phyloP scores from a whole-genome alignment of 441 rosid species.

The Gossypium trilobum region DNA sequence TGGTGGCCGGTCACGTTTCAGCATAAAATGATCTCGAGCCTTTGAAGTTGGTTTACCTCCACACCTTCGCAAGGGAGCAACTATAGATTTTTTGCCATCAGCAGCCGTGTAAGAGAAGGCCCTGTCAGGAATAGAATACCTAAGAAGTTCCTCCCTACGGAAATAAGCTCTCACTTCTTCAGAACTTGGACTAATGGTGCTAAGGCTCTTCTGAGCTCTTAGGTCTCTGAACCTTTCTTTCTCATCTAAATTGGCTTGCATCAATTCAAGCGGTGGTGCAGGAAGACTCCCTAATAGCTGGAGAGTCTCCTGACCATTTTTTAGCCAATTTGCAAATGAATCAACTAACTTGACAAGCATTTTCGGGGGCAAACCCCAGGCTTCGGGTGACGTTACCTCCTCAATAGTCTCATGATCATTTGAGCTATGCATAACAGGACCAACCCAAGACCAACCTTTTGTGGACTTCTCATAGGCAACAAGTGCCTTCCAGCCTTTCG shows the following conservation, averaged over 20 bases:
- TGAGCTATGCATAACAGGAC: constrained; percentile 49
- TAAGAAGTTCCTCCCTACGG: constrained; percentile 79
- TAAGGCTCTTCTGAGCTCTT: constrained; percentile 97
- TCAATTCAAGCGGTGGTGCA: constrained; percentile 74
- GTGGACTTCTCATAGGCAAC: constrained; percentile 65
- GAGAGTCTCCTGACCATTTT: constrained; percentile 90
- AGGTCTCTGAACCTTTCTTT: constrained; percentile 96
- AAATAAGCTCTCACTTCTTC: constrained; percentile 90
- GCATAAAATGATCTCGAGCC: constrained; percentile 98
- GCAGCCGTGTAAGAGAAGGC: constrained; percentile 96
- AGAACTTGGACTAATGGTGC: constrained; percentile 66
- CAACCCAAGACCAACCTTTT: constrained; percentile 92
- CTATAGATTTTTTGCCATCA: constrained; percentile 92
- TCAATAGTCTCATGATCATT: constrained; percentile 61
- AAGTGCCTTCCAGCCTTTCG: constrained; percentile 93
- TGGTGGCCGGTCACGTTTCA: constrained; percentile 97
- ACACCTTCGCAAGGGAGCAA: constrained; percentile 97
- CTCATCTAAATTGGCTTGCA: constrained; percentile 84
- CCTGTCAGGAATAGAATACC: constrained; percentile 96
- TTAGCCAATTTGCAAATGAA: constrained; percentile 95
- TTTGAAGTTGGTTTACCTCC: constrained; percentile 99
- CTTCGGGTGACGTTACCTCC: constrained; percentile 93
- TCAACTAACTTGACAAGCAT: constrained; percentile 95
- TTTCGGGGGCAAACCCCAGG: constrained; percentile 89
- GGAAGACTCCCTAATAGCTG: constrained; percentile 96